These are phyloP conservation scores for Debaryomycetaceae sp. DNA, from an alignment of 1,139 yeast genomes.

Conservation along the genomic window DNA sequence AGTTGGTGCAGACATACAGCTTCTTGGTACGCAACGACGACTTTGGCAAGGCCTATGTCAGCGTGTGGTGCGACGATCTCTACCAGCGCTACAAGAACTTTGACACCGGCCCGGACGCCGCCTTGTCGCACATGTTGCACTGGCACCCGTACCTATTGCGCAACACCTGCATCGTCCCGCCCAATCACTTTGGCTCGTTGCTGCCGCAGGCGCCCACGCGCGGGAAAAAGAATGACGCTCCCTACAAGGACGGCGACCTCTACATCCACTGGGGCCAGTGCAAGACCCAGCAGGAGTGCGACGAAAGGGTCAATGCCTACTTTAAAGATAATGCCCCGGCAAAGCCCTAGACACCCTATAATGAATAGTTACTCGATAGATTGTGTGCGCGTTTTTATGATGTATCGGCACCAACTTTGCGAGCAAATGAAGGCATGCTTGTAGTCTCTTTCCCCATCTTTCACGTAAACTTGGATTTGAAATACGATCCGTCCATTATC, in stretches of 20 bases:
- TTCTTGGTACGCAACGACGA: slow-evolving; percentile 58
- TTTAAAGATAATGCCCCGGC: too few relatives aligned
- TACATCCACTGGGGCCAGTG: slow-evolving; percentile 54
- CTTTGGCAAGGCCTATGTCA: slow-evolving; percentile 56
- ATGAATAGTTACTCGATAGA: too few relatives aligned
- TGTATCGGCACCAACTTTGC: too few relatives aligned
- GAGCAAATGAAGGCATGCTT: too few relatives aligned
- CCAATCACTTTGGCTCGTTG: slow-evolving; percentile 27
- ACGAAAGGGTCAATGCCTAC: slow-evolving; percentile 32
- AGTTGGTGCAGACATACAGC: slow-evolving; percentile 53
- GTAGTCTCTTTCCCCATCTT: too few relatives aligned
- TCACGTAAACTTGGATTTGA: too few relatives aligned
- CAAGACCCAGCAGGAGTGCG: slow-evolving; percentile 37
- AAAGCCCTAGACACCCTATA: too few relatives aligned
- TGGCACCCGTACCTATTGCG: slow-evolving; percentile 85
- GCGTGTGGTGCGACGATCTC: slow-evolving; percentile 64
- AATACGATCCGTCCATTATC: too few relatives aligned
- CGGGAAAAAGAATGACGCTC: slow-evolving; percentile 6
- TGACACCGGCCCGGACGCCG: slow-evolving; percentile 49
- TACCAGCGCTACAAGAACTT: slow-evolving; percentile 57
- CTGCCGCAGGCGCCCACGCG: slow-evolving; percentile 9
- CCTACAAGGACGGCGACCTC: slow-evolving; percentile 52
- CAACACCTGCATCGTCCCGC: slow-evolving; percentile 63
- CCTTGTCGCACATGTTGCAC: slow-evolving; percentile 72
- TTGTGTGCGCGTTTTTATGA: too few relatives aligned